phyloP scores from a whole-genome alignment of 768 basidiomycete species.

The Trametes cubensis region DNA sequence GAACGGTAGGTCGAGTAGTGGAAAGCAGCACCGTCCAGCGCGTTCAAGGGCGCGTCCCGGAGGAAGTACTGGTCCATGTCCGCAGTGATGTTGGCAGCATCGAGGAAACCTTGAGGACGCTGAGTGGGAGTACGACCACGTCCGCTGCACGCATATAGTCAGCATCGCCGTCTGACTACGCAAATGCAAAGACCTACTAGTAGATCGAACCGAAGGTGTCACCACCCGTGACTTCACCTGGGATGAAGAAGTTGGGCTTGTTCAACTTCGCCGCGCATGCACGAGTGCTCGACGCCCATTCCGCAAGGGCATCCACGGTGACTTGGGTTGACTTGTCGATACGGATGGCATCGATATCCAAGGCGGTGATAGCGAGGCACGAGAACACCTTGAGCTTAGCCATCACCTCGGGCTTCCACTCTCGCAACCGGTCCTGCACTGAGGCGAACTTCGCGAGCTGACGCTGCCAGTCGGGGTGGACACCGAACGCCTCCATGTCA shows the following conservation, averaged over 20 bases:
- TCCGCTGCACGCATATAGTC: conserved; percentile 51
- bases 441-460: conserved; percentile 94
- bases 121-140: conserved; percentile 84
- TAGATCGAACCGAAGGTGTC: conserved; percentile 89
- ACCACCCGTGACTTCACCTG: conserved; percentile 94
- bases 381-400: conserved; percentile 76
- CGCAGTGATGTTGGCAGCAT: conserved; percentile 68
- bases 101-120: conserved; percentile 65
- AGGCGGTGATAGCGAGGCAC: conserved; percentile 84
- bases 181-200: conserved; percentile 51
- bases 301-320: conserved; percentile 76
- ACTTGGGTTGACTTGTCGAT: conserved; percentile 95
- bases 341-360: conserved; percentile 93
- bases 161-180: neutral
- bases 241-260: conserved; percentile 88
- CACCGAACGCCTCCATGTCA: conserved; percentile 97
- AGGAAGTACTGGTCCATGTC: conserved; percentile 76
- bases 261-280: conserved; percentile 70
- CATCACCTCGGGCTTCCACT: conserved; percentile 85
- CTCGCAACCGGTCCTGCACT: conserved; percentile 92
- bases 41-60: conserved; percentile 61
- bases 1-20: conserved; percentile 94
- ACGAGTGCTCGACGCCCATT: conserved; percentile 75
- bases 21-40: conserved; percentile 82
- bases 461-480: conserved; percentile 92